phyloP scores from a whole-genome alignment of 352 stramenopile genomes.

The Peronospora farinosa region DNA sequence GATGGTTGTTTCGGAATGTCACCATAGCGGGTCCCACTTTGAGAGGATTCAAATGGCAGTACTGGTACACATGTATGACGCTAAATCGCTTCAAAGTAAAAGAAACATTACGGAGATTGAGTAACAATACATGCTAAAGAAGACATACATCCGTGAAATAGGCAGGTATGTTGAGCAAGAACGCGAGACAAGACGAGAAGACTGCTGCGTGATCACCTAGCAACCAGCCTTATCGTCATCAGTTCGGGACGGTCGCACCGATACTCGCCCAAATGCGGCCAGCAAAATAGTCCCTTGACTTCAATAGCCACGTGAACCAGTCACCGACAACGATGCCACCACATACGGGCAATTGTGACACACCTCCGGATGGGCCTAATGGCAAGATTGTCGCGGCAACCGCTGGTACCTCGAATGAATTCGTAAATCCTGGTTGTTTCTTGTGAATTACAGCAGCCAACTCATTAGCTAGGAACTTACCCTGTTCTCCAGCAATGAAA shows the following conservation, averaged over 20 bases:
- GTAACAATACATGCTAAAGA: too few species aligned
- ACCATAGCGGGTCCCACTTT: too few species aligned
- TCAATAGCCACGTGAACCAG: constrained; percentile 42
- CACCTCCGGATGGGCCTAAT: constrained; percentile 42
- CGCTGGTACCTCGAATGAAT: constrained; percentile 19
- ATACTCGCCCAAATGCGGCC: constrained; percentile 28
- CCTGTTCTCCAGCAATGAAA: constrained; percentile 38
- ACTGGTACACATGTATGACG: too few species aligned
- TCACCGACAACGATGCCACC: constrained; percentile 47
- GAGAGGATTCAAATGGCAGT: too few species aligned
- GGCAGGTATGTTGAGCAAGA: too few species aligned
- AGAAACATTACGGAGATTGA: too few species aligned
- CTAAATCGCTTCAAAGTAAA: too few species aligned
- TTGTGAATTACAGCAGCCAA: constrained; percentile 25
- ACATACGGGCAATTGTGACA: constrained; percentile 45
- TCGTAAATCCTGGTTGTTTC: constrained; percentile 22
- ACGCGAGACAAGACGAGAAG: too few species aligned
- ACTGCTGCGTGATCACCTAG: too few species aligned
- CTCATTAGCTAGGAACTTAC: constrained; percentile 33
- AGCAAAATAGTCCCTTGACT: constrained; percentile 43
- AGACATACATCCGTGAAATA: too few species aligned
- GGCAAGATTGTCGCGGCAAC: constrained; percentile 30
- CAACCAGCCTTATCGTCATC: constrained; percentile 2
- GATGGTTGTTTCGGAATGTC: too few species aligned
- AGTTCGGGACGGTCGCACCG: constrained; percentile 21